Base-by-base conservation (phyloP, 1,284 basidiomycete genomes). In the Kwoniella shivajii region DNA sequence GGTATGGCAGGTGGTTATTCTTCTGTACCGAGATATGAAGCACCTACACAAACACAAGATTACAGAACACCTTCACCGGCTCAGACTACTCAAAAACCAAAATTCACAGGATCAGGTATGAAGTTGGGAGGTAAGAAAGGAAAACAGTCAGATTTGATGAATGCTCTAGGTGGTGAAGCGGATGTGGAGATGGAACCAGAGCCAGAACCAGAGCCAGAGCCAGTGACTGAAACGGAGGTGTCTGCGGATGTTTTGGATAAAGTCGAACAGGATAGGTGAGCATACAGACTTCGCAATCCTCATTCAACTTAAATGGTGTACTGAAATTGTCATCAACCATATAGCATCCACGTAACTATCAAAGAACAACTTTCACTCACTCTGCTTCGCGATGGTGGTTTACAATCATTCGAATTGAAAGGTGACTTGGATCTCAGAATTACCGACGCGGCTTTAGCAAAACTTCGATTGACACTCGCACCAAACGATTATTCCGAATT, bases 91-190 rank as follows among this genome's bases (percentile, higher is more conserved):
- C 13, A 73, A 81, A 68, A 87, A 84, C 88, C 90, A 9, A 86
- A 89, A 1, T 98, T 99, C 86, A 97, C 96, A 82, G 87, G 89
- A 50, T 86, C 88, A 31, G 94, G 95, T 30, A 98, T 99, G 95
- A 97, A 98, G 75, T 84, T 99, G n/a, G 94, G 94, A 34, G 84
- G 63, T 51, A 75, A 85, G 68, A 96, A 95, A 81, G 95, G 92
- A 79, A 88, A 87, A 48, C 88, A 88, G 69, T 86, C 88, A 20
- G 92, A 95, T 65, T 79, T 98, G 20, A 79, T 96, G 43, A 90
- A 92, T 70, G 87, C 82, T 97, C 14, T 50, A 7, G 55, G 55
- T 31, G 34, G 45, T 24, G 90, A 90, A 64, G 84, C 84, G 11
- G 80, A 86, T 34, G 80, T 84, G n/a, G 78, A 80, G 53, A 30